A percentile compares a stretch with the other conserved stretches of the same genome.
Evolutionary conservation across 139 green algal species (phyloP).

Genomic region (Zygnema cylindricum): DNA sequence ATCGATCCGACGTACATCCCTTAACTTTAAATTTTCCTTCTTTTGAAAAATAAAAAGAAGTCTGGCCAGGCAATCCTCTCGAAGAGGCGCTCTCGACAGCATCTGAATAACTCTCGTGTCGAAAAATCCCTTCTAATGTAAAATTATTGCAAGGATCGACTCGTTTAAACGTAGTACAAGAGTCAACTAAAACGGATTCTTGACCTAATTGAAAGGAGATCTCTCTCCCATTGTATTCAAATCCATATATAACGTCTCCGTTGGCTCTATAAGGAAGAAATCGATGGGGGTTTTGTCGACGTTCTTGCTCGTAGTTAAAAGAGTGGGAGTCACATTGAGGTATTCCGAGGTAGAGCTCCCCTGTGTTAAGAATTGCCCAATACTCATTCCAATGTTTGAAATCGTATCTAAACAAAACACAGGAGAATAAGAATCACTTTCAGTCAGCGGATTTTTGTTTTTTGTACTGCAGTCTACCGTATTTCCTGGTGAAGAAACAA

Average conservation of each 20-base stretch:
- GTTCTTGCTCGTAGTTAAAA: constrained; percentile 23
- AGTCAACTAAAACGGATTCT: not conserved
- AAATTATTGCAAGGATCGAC: constrained; percentile 18
- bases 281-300: constrained; percentile 25
- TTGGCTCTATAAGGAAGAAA: constrained; percentile 11
- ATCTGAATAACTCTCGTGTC: not conserved
- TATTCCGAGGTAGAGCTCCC: constrained; percentile 28
- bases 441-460: too few relatives aligned
- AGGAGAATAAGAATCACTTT: too few relatives aligned
- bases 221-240: constrained; percentile 32
- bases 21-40: constrained; percentile 25
- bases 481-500: too few relatives aligned
- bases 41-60: not conserved
- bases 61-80: not conserved
- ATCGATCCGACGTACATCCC: not conserved
- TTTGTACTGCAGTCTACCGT: too few relatives aligned
- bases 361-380: constrained; percentile 34
- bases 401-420: constrained; percentile 15
- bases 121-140: constrained; percentile 8
- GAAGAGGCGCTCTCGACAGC: constrained; percentile 1
- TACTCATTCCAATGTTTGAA: constrained; percentile 47
- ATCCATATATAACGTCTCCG: not conserved
- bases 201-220: constrained; percentile 20
- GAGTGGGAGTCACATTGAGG: constrained; percentile 12
- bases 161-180: constrained; percentile 4